A percentile compares a stretch with the other conserved stretches of the same genome.
Evolutionary conservation across 139 green algal genomes (phyloP).

Genomic region (Volvox reticuliferus): DNA sequence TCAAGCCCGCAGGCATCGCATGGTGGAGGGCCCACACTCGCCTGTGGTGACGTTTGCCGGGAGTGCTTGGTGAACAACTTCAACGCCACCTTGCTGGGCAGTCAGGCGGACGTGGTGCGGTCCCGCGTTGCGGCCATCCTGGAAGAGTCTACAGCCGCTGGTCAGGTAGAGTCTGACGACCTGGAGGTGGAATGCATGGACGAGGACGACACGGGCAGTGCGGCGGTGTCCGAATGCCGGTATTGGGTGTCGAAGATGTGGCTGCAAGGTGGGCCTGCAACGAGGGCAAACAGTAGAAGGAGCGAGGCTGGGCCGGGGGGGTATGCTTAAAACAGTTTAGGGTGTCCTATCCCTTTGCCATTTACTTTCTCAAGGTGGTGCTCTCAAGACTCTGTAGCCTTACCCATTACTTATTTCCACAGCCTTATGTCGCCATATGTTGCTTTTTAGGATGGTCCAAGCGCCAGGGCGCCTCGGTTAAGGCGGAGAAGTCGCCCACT

Average conservation of each 20-base stretch:
- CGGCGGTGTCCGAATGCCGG: not conserved
- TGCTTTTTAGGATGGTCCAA: constrained; percentile 34
- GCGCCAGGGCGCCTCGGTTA: constrained; percentile 29
- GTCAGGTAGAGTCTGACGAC: not conserved
- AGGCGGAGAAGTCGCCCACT: constrained; percentile 55
- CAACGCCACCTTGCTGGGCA: constrained; percentile 5
- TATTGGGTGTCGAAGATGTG: constrained; percentile 28
- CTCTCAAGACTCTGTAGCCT: no score
- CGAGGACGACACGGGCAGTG: not conserved
- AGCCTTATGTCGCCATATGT: not conserved
- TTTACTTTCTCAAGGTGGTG: no score
- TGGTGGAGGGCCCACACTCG: constrained; percentile 56
- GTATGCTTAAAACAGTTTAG: no score
- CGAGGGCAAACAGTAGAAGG: no score
- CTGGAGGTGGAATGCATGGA: not conserved
- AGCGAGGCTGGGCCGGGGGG: no score
- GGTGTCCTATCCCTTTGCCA: no score
- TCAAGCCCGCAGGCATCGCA: not conserved
- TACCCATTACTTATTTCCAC: no score
- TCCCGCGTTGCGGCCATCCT: constrained; percentile 9
- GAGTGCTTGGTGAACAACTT: constrained; percentile 19
- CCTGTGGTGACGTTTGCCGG: constrained; percentile 24
- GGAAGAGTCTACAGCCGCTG: not conserved
- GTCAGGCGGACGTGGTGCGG: constrained; percentile 18
- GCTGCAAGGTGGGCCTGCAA: constrained; percentile 26